Evolutionary conservation across 1,284 basidiomycete species (phyloP).

Genomic region (Schizopora paradoxa): DNA sequence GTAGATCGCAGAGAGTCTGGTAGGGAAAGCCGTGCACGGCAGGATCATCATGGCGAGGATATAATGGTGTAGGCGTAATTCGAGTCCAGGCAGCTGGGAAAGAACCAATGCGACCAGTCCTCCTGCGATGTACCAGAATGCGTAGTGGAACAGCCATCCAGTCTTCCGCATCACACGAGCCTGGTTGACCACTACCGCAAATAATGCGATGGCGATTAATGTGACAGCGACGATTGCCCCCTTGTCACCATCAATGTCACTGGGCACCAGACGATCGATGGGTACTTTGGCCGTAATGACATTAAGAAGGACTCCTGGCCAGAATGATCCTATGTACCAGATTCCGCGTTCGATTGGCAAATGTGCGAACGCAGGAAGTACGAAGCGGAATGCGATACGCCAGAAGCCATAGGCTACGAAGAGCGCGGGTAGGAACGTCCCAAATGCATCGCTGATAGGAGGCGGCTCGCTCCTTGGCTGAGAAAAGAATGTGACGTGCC

Average conservation of each 20-base stretch:
- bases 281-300: constrained; percentile 66
- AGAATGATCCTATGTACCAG: constrained; percentile 75
- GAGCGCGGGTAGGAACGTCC: constrained; percentile 71
- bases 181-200: constrained; percentile 66
- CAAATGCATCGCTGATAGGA: constrained; percentile 62
- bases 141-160: constrained; percentile 74
- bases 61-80: constrained; percentile 71
- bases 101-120: constrained; percentile 64
- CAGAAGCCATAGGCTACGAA: constrained; percentile 81
- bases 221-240: constrained; percentile 71
- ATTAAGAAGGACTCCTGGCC: constrained; percentile 72
- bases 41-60: constrained; percentile 72
- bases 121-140: constrained; percentile 64
- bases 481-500: constrained; percentile 80
- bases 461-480: constrained; percentile 71
- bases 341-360: constrained; percentile 70
- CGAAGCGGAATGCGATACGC: constrained; percentile 71
- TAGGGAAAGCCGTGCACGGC: constrained; percentile 78
- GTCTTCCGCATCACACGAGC: constrained; percentile 79
- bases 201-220: constrained; percentile 62
- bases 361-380: constrained; percentile 63
- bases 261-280: constrained; percentile 63
- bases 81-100: constrained; percentile 62
- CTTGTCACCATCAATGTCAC: constrained; percentile 63
- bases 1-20: constrained; percentile 70